Percentiles rank a stretch among this genome's conserved stretches.
Conservation (phyloP, 805 yeast genomes). For the Saccharomycopsis amapae region DNA sequence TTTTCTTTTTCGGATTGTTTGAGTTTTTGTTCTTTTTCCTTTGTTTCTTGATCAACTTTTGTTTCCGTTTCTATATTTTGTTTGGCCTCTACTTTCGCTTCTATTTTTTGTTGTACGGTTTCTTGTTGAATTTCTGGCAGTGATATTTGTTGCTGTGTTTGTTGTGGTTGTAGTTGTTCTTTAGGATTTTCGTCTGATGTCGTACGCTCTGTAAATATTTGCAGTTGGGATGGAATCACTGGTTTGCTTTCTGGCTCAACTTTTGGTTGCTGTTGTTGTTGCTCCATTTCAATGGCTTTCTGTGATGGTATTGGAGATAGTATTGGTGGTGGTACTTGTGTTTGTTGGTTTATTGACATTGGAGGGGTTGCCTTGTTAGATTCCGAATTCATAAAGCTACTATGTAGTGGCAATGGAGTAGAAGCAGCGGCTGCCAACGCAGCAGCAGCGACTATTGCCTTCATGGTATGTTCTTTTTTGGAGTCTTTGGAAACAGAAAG, state of each 20-base stretch:
- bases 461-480: slow-evolving; percentile 24
- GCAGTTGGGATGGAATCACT: no score
- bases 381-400: slow-evolving; percentile 18
- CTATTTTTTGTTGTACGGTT: background rate
- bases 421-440: slow-evolving; percentile 80
- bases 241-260: no score
- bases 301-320: no score
- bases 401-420: slow-evolving; percentile 57
- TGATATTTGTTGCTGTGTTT: no score
- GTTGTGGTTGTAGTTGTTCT: no score
- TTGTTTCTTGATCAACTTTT: background rate
- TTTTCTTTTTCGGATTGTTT: background rate
- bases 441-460: slow-evolving; percentile 74
- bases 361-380: no score
- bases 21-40: background rate
- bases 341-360: no score
- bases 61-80: slow-evolving; percentile 12
- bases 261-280: no score
- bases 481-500: slow-evolving; percentile 4
- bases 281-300: no score
- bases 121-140: slow-evolving; percentile 11
- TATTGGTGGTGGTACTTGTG: no score
- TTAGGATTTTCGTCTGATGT: no score
- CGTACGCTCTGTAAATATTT: no score
- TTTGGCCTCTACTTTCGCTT: slow-evolving; percentile 1